phyloP scores from a whole-genome alignment of 2,329 filamentous ascomycete genomes.

The Paraconiothyrium sp. region DNA sequence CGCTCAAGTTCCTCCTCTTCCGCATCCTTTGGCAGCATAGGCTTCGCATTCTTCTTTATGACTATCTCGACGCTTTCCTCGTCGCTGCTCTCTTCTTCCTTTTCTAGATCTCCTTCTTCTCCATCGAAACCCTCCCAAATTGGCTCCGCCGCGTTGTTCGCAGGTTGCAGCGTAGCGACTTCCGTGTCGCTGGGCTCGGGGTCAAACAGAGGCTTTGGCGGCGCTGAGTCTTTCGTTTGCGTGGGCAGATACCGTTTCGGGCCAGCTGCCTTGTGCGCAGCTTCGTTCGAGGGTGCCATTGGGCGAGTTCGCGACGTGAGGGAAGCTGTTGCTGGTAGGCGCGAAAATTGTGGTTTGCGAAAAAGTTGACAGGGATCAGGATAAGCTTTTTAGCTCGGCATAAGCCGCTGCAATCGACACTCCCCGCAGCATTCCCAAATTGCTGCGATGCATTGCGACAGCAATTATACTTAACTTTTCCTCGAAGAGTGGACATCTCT shows the following conservation, averaged over 20 bases:
- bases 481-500: too few species aligned
- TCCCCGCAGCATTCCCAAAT: neutral
- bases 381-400: constrained; percentile 27
- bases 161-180: constrained; percentile 32
- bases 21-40: constrained; percentile 72
- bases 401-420: constrained; percentile 26
- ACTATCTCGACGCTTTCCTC: constrained; percentile 27
- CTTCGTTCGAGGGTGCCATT: constrained; percentile 43
- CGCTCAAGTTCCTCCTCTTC: constrained; percentile 87
- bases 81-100: constrained; percentile 14
- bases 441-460: neutral
- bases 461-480: too few species aligned
- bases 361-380: constrained; percentile 46
- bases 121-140: constrained; percentile 41
- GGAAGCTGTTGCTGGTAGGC: constrained; percentile 24
- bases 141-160: constrained; percentile 27
- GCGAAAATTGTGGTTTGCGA: constrained; percentile 36
- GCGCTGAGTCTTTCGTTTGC: constrained; percentile 21
- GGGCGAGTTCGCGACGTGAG: constrained; percentile 23
- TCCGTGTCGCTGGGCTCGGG: constrained; percentile 36
- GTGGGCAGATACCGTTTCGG: constrained; percentile 34
- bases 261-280: constrained; percentile 31
- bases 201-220: constrained; percentile 30
- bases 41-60: constrained; percentile 35
- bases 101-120: constrained; percentile 14